Base-by-base conservation (phyloP, 108 stramenopile species). In the Seminavis robusta region DNA sequence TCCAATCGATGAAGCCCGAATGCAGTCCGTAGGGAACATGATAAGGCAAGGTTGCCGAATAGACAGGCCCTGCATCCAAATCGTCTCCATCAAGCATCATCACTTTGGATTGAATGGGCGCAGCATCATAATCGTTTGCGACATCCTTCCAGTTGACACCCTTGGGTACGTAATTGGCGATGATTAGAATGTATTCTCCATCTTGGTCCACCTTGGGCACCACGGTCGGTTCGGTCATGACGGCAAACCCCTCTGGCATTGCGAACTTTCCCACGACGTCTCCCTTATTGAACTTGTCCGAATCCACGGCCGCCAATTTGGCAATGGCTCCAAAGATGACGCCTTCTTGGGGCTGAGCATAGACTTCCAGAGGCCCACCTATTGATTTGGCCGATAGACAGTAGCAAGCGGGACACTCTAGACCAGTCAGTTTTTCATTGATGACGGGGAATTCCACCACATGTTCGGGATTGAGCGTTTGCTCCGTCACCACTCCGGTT, bases 141-240 rank as follows among this genome's bases (percentile, higher is more conserved):
- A 33, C 37, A 17, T 52, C 56, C 3, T 29, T 8, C 19, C 29
- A 8, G 9, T 53, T 33, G 16, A 34, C 33, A 6, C 33, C 1
- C 2, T 3, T 29, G 2, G 25, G 30, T 26, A 26, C 38, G 21
- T 16, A 28, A 3, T 39, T 56, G 13, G 52, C 26, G 17, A 25
- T 36, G 6, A 47, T 2, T 1, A 57, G 38, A 7, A 67, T 44
- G 13, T 60, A 52, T 23, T 43, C 24, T 23, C 21, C 43, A 32
- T 43, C 50, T 16, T 33, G 39, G 27, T 52, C 52, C 16, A 41
- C 33, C 21, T 61, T 71, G 13, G 63, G 24, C 6, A 71, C 75
- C 28, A 71, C 39, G 4, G 75, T 65, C 30, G 75, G 75, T 53
- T 76, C 75, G 27, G 75, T 54, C 19, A 70, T 64, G 13, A 32